Evolutionary conservation across 2,329 filamentous ascomycete species (phyloP), one percentile per base, ranked within the genome.

Genomic region (Exophiala sideris): DNA sequence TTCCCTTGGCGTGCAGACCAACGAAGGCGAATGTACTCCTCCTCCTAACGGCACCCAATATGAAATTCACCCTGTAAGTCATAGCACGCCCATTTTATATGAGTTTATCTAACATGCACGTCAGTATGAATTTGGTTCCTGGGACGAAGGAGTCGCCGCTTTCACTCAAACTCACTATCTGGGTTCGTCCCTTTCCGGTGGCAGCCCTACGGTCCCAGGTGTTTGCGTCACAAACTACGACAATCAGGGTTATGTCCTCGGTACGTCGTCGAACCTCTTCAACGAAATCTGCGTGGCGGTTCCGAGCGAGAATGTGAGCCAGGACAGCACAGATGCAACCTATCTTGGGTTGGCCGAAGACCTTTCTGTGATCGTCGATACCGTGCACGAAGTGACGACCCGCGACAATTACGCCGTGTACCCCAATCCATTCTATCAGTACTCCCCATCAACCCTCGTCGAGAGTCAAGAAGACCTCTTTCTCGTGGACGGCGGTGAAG

Each of bases 71-170:
- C 35, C 35, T 1, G 35, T 38, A 38, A 11, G 35, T 38, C 35
- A 38, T 16, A 14, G 10, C 34, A 4, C 9, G 34, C 10, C 4
- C 14, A 10, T n/a, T n/a, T 36, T 10, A 12, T 14, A 11, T 36
- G 14, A 14, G 4, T 3, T 36, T 14, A 9, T 36, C 34, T 36
- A 14, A 11, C 35, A 12, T 38, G 35, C 10, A 16, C 7, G 4
- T 56, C 83, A 85, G 1, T 87, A 77, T 69, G 85, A 88, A 66
- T 81, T 86, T 58, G 85, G 85, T 57, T 79, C 77, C 14, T 87
- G 79, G 71, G 85, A 88, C 65, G 71, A 72, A 0, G 81, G 79
- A 8, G 74, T 84, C 6, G 75, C 71, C 41, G 83, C 82, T 35
- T 88, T 87, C 64, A 80, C 75, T 8, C 79, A 78, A 3, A 81